Evolutionary conservation across 192 early-diverging fungal species (phyloP).

Genomic region (Powellomyces hirtus): DNA sequence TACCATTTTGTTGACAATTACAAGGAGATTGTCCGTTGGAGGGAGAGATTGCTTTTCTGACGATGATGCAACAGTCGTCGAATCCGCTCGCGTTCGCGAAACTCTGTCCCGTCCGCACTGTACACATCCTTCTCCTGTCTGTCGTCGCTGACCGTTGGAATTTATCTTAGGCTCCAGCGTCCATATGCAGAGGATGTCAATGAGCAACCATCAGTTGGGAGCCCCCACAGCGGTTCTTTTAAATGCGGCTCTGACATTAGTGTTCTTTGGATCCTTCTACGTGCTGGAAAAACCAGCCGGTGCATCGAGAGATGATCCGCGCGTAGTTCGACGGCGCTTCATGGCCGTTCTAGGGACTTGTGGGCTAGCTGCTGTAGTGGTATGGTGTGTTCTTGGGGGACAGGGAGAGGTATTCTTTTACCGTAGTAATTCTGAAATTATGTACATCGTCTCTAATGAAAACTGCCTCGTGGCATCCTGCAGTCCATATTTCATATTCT

Average conservation of each 20-base stretch:
- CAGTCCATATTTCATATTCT: not conserved
- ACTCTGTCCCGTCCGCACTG: no score
- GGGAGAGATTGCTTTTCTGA: no score
- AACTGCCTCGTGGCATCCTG: not conserved
- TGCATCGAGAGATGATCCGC: conserved; percentile 49
- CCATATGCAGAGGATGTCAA: no score
- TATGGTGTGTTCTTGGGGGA: not conserved
- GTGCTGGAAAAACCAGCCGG: conserved; percentile 30
- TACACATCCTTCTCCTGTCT: no score
- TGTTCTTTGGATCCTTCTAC: conserved; percentile 61
- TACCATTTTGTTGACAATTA: no score
- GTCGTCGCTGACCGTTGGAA: no score
- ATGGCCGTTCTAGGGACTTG: conserved; percentile 46
- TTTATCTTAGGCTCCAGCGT: no score
- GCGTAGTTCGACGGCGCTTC: conserved; percentile 51
- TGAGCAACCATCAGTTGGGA: no score
- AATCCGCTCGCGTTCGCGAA: no score
- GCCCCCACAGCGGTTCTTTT: not conserved
- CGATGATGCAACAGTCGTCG: no score
- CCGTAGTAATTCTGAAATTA: no score
- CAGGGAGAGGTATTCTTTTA: not conserved
- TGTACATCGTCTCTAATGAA: not conserved
- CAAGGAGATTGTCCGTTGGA: no score
- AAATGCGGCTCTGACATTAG: conserved; percentile 30
- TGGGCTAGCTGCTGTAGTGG: conserved; percentile 15